These are phyloP conservation scores for Tetrapisispora nanseiensis DNA, from an alignment of 805 yeast species.

Conservation along the genomic window DNA sequence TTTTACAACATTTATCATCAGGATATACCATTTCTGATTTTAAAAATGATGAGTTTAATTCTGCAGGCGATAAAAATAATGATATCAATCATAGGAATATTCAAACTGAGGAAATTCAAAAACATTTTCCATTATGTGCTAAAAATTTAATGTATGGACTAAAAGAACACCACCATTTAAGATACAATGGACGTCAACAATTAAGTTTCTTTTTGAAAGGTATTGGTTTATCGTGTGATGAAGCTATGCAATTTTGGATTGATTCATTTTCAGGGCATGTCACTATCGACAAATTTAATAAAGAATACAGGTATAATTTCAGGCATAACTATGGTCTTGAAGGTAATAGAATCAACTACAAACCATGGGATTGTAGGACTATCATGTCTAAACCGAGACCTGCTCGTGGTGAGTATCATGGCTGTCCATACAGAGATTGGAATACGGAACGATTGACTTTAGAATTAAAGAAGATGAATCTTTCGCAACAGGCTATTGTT, in stretches of 20 bases:
- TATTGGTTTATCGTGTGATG: conserved; percentile 78
- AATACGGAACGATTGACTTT: conserved; percentile 49
- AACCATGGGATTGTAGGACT: conserved; percentile 76
- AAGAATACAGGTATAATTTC: conserved; percentile 81
- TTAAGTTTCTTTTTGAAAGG: conserved; percentile 78
- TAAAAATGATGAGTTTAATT: conserved; percentile 19
- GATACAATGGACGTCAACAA: conserved; percentile 79
- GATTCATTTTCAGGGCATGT: conserved; percentile 54
- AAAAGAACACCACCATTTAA: conserved; percentile 56
- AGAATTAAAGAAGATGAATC: conserved; percentile 40
- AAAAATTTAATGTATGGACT: conserved; percentile 55
- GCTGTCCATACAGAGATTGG: conserved; percentile 85
- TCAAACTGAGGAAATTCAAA: conserved; percentile 40
- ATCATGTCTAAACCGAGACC: conserved; percentile 69
- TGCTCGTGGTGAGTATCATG: conserved; percentile 62
- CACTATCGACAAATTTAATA: conserved; percentile 66
- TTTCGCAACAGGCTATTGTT: conserved; percentile 38
- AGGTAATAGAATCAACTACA: conserved; percentile 78
- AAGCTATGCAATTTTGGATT: conserved; percentile 80
- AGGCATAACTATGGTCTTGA: conserved; percentile 87
- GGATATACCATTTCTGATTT: conserved; percentile 55
- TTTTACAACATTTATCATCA: conserved; percentile 65
- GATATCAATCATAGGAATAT: conserved; percentile 58
- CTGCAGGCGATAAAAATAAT: conserved; percentile 29
- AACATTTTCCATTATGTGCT: conserved; percentile 80